Percentiles rank a stretch among this genome's conserved stretches.
These are phyloP conservation scores for Phytophthora tentaculata DNA, from an alignment of 352 stramenopile genomes.

Conservation along the genomic window DNA sequence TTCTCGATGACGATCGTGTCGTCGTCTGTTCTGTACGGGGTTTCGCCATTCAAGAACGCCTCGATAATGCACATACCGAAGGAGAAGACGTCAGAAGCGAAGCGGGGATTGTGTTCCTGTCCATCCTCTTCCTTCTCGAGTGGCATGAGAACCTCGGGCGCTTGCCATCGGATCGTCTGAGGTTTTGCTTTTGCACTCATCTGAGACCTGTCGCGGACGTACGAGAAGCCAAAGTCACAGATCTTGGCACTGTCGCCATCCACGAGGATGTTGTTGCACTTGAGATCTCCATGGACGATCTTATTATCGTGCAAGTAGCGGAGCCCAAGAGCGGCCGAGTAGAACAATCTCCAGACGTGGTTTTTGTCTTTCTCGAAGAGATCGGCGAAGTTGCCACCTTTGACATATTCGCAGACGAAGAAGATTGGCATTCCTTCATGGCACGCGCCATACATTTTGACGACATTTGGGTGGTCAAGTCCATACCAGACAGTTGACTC, in stretches of 20 bases:
- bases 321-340: neutral
- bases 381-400: neutral
- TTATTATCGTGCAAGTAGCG: neutral
- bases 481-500: neutral
- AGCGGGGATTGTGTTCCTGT: constrained; percentile 10
- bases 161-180: constrained; percentile 4
- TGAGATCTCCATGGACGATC: neutral
- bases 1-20: constrained; percentile 9
- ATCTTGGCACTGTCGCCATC: constrained; percentile 6
- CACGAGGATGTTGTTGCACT: constrained; percentile 6
- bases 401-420: neutral
- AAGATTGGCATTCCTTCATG: neutral
- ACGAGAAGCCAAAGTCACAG: constrained; percentile 1
- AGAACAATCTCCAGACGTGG: neutral
- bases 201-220: neutral
- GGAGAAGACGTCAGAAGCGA: constrained; percentile 16
- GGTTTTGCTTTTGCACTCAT: neutral
- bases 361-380: neutral
- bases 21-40: constrained; percentile 10
- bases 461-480: neutral
- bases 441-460: neutral
- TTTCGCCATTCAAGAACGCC: neutral
- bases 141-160: constrained; percentile 5
- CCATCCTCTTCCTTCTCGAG: neutral
- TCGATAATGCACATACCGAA: constrained; percentile 19